These are phyloP conservation scores for Collybia sp. DNA, from an alignment of 768 basidiomycete species.

Conservation along the genomic window DNA sequence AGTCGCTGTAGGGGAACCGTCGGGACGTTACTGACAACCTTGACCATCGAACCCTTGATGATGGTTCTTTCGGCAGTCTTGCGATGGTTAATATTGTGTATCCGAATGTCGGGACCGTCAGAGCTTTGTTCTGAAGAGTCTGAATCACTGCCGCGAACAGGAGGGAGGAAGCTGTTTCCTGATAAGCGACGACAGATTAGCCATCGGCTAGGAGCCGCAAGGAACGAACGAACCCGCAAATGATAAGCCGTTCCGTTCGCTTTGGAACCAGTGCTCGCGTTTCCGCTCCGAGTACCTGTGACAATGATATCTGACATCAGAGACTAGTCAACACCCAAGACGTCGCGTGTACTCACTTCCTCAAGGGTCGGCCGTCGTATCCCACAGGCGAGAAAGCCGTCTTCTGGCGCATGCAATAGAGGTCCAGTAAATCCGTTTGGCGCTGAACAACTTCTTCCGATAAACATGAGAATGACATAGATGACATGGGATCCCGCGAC, in stretches of 20 bases:
- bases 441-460: conserved; percentile 43
- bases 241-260: conserved; percentile 50
- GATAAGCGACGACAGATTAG: background rate
- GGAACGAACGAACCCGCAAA: conserved; percentile 37
- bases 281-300: conserved; percentile 57
- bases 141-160: conserved; percentile 1
- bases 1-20: conserved; percentile 20
- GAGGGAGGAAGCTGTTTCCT: conserved; percentile 13
- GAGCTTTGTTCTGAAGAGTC: background rate
- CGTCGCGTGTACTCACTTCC: conserved; percentile 42
- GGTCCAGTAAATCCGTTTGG: conserved; percentile 44
- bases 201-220: background rate
- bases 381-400: conserved; percentile 53
- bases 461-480: conserved; percentile 66
- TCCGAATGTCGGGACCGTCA: conserved; percentile 23
- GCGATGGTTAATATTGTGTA: conserved; percentile 32
- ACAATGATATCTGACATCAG: conserved; percentile 1
- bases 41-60: conserved; percentile 51
- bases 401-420: conserved; percentile 39
- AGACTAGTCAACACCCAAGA: background rate
- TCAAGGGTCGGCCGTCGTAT: conserved; percentile 52
- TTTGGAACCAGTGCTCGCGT: conserved; percentile 60
- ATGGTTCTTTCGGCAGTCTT: conserved; percentile 39
- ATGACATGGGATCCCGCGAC: conserved; percentile 49
- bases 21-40: conserved; percentile 33